phyloP scores from a whole-genome alignment of 140 eudicot genomes.

The Senecio squalidus region DNA sequence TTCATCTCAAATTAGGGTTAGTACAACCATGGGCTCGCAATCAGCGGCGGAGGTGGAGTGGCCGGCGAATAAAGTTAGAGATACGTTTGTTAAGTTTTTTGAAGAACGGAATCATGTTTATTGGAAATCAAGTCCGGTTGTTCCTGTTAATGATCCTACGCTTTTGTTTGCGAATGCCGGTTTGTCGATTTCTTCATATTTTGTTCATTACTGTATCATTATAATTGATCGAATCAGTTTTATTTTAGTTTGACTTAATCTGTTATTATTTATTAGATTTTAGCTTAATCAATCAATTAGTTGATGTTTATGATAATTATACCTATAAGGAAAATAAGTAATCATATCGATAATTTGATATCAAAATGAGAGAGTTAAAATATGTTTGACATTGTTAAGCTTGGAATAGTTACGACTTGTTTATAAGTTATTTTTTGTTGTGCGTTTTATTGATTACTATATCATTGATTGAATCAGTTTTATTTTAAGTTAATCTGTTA shows the following conservation, averaged over 20 bases:
- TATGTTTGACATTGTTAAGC: no score
- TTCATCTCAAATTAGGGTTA: not conserved
- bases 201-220: not conserved
- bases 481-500: no score
- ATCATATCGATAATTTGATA: no score
- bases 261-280: not conserved
- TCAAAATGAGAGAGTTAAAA: no score
- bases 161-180: constrained; percentile 97
- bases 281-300: no score
- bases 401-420: no score
- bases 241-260: not conserved
- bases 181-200: constrained; percentile 15
- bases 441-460: no score
- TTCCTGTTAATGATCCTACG: constrained; percentile 91
- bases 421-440: no score
- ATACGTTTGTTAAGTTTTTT: constrained; percentile 59
- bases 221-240: not conserved
- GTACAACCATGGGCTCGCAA: constrained; percentile 51
- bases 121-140: constrained; percentile 97
- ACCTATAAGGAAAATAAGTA: no score
- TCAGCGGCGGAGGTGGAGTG: constrained; percentile 44
- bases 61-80: constrained; percentile 78
- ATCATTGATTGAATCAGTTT: no score
- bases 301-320: no score
- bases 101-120: constrained; percentile 46